Percentiles rank a stretch among this genome's conserved stretches.
These are phyloP conservation scores for Penicillium frequentans DNA, from an alignment of 2,329 filamentous ascomycete genomes.

Conservation along the genomic window DNA sequence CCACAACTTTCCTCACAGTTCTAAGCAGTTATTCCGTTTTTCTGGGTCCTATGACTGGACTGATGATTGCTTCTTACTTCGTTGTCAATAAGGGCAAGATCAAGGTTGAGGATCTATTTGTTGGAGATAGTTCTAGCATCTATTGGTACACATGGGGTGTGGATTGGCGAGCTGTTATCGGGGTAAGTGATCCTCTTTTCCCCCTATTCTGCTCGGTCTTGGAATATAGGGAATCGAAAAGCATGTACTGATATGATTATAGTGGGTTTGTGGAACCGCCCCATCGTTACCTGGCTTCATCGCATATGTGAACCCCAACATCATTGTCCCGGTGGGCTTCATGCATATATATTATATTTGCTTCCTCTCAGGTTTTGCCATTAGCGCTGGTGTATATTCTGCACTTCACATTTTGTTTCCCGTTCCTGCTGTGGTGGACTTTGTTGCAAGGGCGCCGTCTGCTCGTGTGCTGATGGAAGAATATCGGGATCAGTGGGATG, in stretches of 20 bases:
- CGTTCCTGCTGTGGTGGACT: neutral
- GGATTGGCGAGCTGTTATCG: slow-evolving; percentile 25
- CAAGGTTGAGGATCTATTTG: slow-evolving; percentile 46
- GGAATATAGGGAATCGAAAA: neutral
- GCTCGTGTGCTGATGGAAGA: neutral
- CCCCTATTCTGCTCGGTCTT: no score
- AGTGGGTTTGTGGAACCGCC: slow-evolving; percentile 44
- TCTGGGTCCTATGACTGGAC: slow-evolving; percentile 47
- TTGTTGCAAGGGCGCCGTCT: neutral
- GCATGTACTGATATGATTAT: neutral
- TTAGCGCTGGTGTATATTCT: slow-evolving; percentile 18
- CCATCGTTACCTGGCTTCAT: slow-evolving; percentile 48
- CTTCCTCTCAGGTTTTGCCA: slow-evolving; percentile 19
- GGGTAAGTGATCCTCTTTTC: slow-evolving; percentile 20
- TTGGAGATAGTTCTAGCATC: slow-evolving; percentile 30
- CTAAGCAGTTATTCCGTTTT: slow-evolving; percentile 43
- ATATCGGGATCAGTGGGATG: neutral
- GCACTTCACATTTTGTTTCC: slow-evolving; percentile 19
- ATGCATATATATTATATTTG: slow-evolving; percentile 31
- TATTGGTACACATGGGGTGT: slow-evolving; percentile 27
- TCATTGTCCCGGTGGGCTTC: slow-evolving; percentile 37
- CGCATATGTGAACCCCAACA: slow-evolving; percentile 37
- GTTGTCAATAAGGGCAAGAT: slow-evolving; percentile 38
- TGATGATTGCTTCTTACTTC: slow-evolving; percentile 50
- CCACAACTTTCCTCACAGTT: slow-evolving; percentile 23